Conservation (phyloP, 139 green algal genomes). For the Edaphochlamys debaryana region DNA sequence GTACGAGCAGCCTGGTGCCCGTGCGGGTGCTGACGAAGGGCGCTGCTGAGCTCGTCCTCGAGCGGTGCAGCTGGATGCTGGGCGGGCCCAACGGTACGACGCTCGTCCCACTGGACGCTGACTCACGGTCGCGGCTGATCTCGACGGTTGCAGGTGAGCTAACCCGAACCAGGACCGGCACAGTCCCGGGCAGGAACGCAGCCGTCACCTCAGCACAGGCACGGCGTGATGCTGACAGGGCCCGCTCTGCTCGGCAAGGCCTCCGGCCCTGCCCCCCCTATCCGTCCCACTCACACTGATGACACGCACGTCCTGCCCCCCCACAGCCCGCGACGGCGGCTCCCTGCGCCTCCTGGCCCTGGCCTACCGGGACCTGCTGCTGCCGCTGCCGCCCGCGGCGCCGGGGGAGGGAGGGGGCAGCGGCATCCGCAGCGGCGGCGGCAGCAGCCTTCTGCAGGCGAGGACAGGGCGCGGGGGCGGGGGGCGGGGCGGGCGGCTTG, state of each 20-base stretch:
- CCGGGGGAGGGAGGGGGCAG: not conserved
- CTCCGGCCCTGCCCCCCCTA: too few relatives aligned
- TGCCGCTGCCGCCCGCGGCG: constrained; percentile 34
- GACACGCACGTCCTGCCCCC: too few relatives aligned
- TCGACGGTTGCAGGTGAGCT: too few relatives aligned
- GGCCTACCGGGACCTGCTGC: constrained; percentile 74
- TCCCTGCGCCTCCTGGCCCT: constrained; percentile 81
- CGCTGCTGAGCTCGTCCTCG: constrained; percentile 90
- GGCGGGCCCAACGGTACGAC: not conserved
- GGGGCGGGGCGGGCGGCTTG: too few relatives aligned
- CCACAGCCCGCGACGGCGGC: constrained; percentile 15
- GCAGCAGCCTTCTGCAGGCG: not conserved
- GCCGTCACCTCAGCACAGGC: too few relatives aligned
- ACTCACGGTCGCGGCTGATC: too few relatives aligned
- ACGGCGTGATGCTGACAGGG: too few relatives aligned
- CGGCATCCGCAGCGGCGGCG: not conserved
- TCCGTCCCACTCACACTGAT: too few relatives aligned
- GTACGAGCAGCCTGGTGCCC: not conserved
- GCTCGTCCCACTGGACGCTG: not conserved
- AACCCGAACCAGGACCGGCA: too few relatives aligned
- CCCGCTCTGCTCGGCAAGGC: too few relatives aligned
- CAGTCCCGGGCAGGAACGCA: too few relatives aligned
- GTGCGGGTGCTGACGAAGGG: constrained; percentile 85
- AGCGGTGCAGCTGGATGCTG: constrained; percentile 73
- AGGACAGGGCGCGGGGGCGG: too few relatives aligned